phyloP scores from a whole-genome alignment of 306 rosid species.

The Psophocarpus tetragonolobus region DNA sequence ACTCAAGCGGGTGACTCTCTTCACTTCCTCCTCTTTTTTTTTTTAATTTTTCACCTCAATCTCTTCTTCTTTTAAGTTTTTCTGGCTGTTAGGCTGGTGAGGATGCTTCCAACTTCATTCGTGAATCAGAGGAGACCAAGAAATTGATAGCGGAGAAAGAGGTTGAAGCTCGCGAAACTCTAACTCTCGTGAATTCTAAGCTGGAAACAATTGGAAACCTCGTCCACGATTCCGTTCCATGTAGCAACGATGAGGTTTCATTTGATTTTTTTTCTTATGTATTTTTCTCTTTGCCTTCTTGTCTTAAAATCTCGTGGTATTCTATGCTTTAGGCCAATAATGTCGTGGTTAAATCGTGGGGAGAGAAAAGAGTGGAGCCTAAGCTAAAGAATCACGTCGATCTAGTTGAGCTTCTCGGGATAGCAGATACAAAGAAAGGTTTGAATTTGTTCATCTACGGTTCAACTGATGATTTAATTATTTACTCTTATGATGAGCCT shows the following conservation, averaged over 20 bases:
- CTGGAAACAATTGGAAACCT: constrained; percentile 87
- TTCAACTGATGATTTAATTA: background rate
- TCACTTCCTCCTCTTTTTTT: background rate
- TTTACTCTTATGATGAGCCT: background rate
- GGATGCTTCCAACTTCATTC: constrained; percentile 60
- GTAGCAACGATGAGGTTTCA: constrained; percentile 75
- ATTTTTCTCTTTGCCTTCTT: background rate
- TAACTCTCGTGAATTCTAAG: constrained; percentile 52
- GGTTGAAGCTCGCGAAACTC: constrained; percentile 68
- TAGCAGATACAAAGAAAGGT: constrained; percentile 83
- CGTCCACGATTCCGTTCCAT: constrained; percentile 84
- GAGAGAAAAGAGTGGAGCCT: constrained; percentile 77
- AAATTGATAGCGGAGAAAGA: constrained; percentile 68
- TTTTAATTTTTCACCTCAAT: background rate
- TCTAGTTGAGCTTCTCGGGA: constrained; percentile 77
- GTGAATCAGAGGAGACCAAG: constrained; percentile 66
- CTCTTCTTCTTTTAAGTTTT: too few species aligned
- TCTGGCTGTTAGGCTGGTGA: constrained; percentile 47
- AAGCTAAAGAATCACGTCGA: constrained; percentile 89
- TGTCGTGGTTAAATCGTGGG: constrained; percentile 78
- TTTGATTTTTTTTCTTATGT: background rate
- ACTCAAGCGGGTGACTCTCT: constrained; percentile 56
- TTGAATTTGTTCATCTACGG: background rate
- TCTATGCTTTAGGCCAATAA: constrained; percentile 62
- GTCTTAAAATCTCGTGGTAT: background rate